Evolutionary conservation across 306 rosid genomes (phyloP).

Genomic region (barrel medic (Medicago truncatula)): DNA sequence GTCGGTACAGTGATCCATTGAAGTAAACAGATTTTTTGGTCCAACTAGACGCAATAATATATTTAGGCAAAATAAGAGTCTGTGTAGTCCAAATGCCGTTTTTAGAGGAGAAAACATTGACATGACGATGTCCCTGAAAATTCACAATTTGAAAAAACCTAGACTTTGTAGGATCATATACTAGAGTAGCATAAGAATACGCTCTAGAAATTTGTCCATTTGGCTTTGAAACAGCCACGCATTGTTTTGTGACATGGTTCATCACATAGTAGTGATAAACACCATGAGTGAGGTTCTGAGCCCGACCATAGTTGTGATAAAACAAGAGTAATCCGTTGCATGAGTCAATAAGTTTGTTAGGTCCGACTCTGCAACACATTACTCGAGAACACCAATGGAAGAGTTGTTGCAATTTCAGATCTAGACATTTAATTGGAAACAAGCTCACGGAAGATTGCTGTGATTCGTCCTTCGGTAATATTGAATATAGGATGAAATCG

Average conservation of each 20-base stretch:
- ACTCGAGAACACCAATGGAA: not conserved
- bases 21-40: not conserved
- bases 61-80: not conserved
- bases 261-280: not conserved
- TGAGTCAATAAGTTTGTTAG: not conserved
- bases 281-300: not conserved
- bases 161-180: no score
- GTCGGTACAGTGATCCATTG: not conserved
- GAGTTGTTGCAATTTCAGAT: not conserved
- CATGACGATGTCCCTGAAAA: not conserved
- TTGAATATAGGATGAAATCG: not conserved
- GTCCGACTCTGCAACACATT: not conserved
- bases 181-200: not conserved
- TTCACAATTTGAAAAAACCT: no score
- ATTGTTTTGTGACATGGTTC: not conserved
- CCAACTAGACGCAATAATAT: not conserved
- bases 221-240: not conserved
- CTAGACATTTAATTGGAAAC: not conserved
- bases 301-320: not conserved
- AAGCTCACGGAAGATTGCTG: not conserved
- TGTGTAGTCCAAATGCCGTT: not conserved
- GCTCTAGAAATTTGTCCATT: not conserved
- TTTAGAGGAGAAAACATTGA: not conserved
- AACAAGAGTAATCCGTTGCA: slow-evolving; percentile 1
- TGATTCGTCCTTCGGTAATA: not conserved